Evolutionary conservation across 129 eudicot species (phyloP), one percentile per base, ranked within the genome.

Genomic region (Pulicaria dysenterica): DNA sequence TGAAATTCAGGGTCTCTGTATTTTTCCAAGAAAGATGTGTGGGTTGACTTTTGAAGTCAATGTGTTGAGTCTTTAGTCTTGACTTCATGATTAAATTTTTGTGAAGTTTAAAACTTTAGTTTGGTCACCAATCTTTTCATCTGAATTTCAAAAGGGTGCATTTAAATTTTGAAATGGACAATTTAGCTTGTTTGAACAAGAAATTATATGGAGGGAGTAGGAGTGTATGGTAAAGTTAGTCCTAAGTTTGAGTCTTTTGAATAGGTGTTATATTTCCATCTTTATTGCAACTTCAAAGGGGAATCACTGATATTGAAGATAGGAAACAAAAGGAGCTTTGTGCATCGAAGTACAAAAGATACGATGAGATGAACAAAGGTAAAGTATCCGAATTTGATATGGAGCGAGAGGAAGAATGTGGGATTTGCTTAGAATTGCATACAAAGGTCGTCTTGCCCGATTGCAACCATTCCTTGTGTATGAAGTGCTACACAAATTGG

Each of bases 321-420:
- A 85, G 85, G 72, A 85, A 88, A 73, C 97, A 91, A 70, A 85
- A 81, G 80, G 95, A 87, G 68, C 66, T 85, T 11, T 91, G 91
- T 38, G 83, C 76, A 37, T 77, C 84, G n/a, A 87, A 85, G 72
- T 91, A 85, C 72, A 71, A 17, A 69, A 79, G 81, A 79, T 46
- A 67, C 9, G 91, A 83, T 53, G 91, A 75, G 77, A 64, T 48
- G 83, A 59, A 83, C 63, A 81, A 85, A 70, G 95, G 91, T n/a
- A 90, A 91, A 79, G 43, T 82, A 60, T 72, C 91, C 13, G 96
- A 91, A 74, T 74, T 76, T 12, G 97, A 91, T n/a, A 81, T 86
- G 10, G 97, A 91, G 70, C 85, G 91, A 51, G 97, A 91, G 58
- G 97, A 88, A 82, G 97, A 88, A 80, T 91, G 97, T 64, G 93